phyloP scores from a whole-genome alignment of 495 filamentous ascomycete genomes.

The Clohesyomyces aquaticus region DNA sequence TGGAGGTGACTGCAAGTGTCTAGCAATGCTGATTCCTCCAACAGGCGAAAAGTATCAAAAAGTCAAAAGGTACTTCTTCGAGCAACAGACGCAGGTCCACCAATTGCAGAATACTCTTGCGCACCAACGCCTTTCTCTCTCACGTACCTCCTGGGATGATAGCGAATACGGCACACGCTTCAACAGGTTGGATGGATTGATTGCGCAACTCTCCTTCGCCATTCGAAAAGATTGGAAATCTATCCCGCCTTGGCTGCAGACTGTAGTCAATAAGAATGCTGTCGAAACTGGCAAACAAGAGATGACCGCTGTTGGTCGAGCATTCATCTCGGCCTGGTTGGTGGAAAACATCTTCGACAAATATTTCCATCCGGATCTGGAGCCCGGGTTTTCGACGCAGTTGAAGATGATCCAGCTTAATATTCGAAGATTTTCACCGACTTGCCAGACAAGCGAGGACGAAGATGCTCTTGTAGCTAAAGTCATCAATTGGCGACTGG shows the following conservation, averaged over 20 bases:
- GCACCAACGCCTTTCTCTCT: constrained; percentile 91
- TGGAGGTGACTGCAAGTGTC: not conserved
- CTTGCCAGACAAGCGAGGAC: constrained; percentile 76
- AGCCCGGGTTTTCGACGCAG: constrained; percentile 70
- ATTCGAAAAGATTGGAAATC: constrained; percentile 90
- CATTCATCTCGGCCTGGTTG: constrained; percentile 86
- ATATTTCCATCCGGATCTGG: constrained; percentile 88
- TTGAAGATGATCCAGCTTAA: constrained; percentile 89
- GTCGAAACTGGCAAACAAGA: constrained; percentile 82
- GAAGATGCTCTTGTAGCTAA: constrained; percentile 85
- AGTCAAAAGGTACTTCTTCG: constrained; percentile 96
- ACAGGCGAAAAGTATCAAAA: constrained; percentile 94
- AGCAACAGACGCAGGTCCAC: constrained; percentile 90
- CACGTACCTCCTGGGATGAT: constrained; percentile 92
- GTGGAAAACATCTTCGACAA: constrained; percentile 88
- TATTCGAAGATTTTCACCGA: constrained; percentile 74
- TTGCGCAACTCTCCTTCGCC: constrained; percentile 91
- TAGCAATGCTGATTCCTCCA: constrained; percentile 12
- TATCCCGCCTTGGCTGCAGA: constrained; percentile 76
- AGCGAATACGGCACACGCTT: constrained; percentile 92
- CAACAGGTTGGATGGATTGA: constrained; percentile 88
- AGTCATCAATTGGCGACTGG: constrained; percentile 88
- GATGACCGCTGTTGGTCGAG: constrained; percentile 94
- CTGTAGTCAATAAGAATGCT: constrained; percentile 81
- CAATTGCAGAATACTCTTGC: constrained; percentile 95